Evolutionary conservation across 805 yeast species (phyloP).

Genomic region (Torulaspora maleeae): DNA sequence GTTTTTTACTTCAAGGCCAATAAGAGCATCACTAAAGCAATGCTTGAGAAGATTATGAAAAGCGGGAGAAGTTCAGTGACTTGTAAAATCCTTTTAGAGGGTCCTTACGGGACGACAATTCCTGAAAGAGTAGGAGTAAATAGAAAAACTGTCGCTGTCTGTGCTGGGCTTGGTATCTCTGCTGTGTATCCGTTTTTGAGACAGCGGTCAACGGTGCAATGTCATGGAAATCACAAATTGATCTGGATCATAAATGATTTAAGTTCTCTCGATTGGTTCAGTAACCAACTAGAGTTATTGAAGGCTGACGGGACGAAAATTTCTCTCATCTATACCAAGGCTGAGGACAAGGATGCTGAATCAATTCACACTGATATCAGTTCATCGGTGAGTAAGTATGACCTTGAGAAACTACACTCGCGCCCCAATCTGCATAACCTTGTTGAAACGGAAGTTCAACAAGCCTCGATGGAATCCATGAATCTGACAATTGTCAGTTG

Average conservation of each 20-base stretch:
- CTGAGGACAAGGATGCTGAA: constrained; percentile 7
- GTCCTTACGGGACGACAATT: constrained; percentile 52
- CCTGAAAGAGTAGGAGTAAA: constrained; percentile 37
- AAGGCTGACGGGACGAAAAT: constrained; percentile 30
- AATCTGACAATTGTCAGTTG: constrained; percentile 54
- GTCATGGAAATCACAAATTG: constrained; percentile 38
- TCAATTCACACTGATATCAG: constrained; percentile 5
- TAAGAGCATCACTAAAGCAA: constrained; percentile 49
- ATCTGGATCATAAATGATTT: constrained; percentile 60
- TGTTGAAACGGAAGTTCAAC: constrained; percentile 35
- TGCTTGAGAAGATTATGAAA: constrained; percentile 34
- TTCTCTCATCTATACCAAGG: constrained; percentile 17
- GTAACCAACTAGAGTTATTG: constrained; percentile 38
- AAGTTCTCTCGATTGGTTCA: constrained; percentile 47
- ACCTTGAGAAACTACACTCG: constrained; percentile 27
- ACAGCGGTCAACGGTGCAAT: constrained; percentile 9
- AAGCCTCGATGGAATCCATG: constrained; percentile 37
- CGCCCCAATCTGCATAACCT: constrained; percentile 46
- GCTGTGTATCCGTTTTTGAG: constrained; percentile 42
- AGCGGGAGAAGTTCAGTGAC: constrained; percentile 31
- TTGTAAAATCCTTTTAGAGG: constrained; percentile 50
- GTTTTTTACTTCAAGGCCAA: constrained; percentile 47
- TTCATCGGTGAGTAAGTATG: constrained; percentile 2
- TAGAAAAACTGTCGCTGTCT: constrained; percentile 40
- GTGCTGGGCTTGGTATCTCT: constrained; percentile 53